Conservation (phyloP, 768 basidiomycete genomes). For the Podaxis carcinomalis region DNA sequence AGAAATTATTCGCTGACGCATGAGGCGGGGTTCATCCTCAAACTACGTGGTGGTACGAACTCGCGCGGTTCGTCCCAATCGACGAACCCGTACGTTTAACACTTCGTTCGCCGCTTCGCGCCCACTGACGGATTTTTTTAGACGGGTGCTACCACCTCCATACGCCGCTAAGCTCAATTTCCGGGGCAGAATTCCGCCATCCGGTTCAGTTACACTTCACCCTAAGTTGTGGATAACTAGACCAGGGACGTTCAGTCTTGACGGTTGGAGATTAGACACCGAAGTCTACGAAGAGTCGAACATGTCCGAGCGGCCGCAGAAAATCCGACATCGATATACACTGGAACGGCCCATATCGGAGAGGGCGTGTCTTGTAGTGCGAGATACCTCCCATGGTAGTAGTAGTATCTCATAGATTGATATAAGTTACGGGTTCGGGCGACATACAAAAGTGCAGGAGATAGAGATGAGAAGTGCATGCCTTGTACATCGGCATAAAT, state of each 20-base stretch:
- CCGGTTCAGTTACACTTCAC: slow-evolving; percentile 35
- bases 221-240: slow-evolving; percentile 56
- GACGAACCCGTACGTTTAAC: not conserved
- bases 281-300: slow-evolving; percentile 16
- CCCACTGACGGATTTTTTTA: slow-evolving; percentile 17
- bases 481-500: too few relatives aligned
- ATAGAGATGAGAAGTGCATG: not conserved
- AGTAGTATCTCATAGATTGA: slow-evolving; percentile 10
- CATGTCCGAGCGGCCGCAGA: not conserved
- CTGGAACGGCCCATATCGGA: slow-evolving; percentile 28
- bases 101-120: not conserved
- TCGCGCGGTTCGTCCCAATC: slow-evolving; percentile 10
- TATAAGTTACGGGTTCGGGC: not conserved
- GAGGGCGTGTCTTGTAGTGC: slow-evolving; percentile 27
- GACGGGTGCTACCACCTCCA: slow-evolving; percentile 42
- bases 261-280: slow-evolving; percentile 67
- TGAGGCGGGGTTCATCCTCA: slow-evolving; percentile 53
- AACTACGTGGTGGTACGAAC: slow-evolving; percentile 27
- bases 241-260: slow-evolving; percentile 62
- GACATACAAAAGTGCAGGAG: not conserved
- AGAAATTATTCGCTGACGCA: slow-evolving; percentile 72
- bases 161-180: slow-evolving; percentile 69
- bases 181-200: slow-evolving; percentile 53
- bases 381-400: slow-evolving; percentile 17
- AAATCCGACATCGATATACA: slow-evolving; percentile 29